Percentiles rank a stretch among this genome's conserved stretches.
phyloP scores from a whole-genome alignment of 2,329 filamentous ascomycete genomes.

The Epichloe sylvatica region DNA sequence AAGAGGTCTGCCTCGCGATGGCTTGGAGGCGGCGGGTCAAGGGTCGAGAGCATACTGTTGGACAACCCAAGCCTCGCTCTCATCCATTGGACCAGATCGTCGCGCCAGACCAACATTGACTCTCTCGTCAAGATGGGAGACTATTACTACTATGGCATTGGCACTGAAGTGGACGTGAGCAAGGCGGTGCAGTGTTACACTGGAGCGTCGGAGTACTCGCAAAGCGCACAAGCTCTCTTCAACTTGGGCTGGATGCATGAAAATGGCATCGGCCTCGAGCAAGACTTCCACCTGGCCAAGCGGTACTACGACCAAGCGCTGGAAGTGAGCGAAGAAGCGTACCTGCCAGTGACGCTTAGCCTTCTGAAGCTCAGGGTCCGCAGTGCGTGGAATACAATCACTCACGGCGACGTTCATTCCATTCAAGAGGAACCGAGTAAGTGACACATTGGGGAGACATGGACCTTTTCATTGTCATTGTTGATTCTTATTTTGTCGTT shows the following conservation, averaged over 20 bases:
- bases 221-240: constrained; percentile 89
- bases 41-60: constrained; percentile 24
- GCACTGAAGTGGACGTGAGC: constrained; percentile 55
- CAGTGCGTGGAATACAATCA: constrained; percentile 90
- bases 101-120: constrained; percentile 85
- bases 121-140: constrained; percentile 96
- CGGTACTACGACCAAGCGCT: constrained; percentile 88
- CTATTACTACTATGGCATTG: constrained; percentile 79
- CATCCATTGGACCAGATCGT: constrained; percentile 89
- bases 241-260: constrained; percentile 99
- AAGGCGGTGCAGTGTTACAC: constrained; percentile 91
- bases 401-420: constrained; percentile 77
- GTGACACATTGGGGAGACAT: constrained; percentile 13
- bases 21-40: constrained; percentile 29
- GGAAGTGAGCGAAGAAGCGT: constrained; percentile 84
- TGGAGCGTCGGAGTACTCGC: constrained; percentile 77
- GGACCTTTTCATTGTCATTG: background rate
- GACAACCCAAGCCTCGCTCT: constrained; percentile 52
- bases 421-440: constrained; percentile 80
- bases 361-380: constrained; percentile 71
- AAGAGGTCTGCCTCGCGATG: constrained; percentile 24
- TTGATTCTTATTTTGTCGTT: constrained; percentile 9
- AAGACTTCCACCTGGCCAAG: constrained; percentile 96
- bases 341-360: constrained; percentile 80
- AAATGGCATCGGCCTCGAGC: constrained; percentile 80